Evolutionary conservation across 176 grass and related monocot species (phyloP).

Genomic region (Rhynchospora pubera): DNA sequence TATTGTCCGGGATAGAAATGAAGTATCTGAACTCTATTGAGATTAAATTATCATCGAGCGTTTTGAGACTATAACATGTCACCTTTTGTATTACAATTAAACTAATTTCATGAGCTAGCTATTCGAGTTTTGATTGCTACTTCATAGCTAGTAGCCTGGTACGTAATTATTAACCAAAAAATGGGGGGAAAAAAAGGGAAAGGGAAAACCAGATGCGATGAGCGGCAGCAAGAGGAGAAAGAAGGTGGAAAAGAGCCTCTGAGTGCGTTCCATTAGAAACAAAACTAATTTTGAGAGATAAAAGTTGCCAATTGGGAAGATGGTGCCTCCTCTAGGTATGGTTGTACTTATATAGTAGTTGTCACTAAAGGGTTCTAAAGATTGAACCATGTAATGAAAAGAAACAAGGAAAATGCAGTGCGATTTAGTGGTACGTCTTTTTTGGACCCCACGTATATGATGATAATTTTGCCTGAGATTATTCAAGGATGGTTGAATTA

Average conservation of each 20-base stretch:
- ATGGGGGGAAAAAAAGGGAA: neutral
- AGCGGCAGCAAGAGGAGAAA: constrained; percentile 23
- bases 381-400: neutral
- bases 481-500: too few species aligned
- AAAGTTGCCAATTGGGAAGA: neutral
- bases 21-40: neutral
- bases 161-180: neutral
- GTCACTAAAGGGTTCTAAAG: neutral
- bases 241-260: constrained; percentile 5
- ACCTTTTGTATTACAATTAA: neutral
- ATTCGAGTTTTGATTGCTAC: neutral
- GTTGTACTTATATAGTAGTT: neutral
- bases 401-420: neutral
- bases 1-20: too few species aligned
- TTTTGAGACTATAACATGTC: neutral
- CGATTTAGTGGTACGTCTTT: neutral
- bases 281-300: neutral
- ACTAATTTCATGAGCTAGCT: neutral
- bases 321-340: neutral
- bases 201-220: constrained; percentile 22
- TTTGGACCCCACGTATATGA: neutral
- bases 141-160: neutral
- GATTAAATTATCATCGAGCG: neutral
- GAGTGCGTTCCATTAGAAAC: constrained; percentile 21
- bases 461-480: too few species aligned